Percentiles rank a stretch among this genome's conserved stretches.
These are phyloP conservation scores for Excoecaria cochinchinensis DNA, from an alignment of 345 rosid species.

Conservation along the genomic window DNA sequence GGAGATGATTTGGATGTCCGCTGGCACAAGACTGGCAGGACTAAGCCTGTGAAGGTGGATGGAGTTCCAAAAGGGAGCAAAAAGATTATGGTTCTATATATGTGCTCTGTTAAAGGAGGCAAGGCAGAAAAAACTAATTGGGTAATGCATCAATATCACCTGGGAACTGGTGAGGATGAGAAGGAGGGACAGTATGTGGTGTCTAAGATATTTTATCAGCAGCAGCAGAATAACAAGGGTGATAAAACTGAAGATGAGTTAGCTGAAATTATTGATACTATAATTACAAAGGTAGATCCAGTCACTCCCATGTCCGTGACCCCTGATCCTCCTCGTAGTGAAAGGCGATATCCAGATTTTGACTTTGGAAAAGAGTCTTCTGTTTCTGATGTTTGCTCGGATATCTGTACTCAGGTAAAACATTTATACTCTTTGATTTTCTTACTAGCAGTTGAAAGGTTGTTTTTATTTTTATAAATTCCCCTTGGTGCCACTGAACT, in stretches of 20 bases:
- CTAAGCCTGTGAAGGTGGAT: slow-evolving; percentile 73
- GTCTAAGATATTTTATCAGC: slow-evolving; percentile 84
- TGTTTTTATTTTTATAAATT: not conserved
- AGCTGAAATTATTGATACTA: slow-evolving; percentile 35
- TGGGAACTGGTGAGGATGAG: slow-evolving; percentile 90
- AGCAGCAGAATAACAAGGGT: slow-evolving; percentile 49
- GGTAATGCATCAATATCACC: slow-evolving; percentile 98
- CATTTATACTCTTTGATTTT: not conserved
- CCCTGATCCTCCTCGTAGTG: slow-evolving; percentile 60
- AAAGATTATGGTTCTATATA: slow-evolving; percentile 91
- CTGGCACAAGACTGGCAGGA: slow-evolving; percentile 96
- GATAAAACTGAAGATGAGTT: slow-evolving; percentile 58
- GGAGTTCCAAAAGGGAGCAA: slow-evolving; percentile 84
- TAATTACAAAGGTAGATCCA: slow-evolving; percentile 58
- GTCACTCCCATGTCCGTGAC: slow-evolving; percentile 67
- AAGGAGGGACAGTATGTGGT: slow-evolving; percentile 76
- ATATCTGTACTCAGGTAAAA: slow-evolving; percentile 49
- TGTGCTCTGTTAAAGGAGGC: slow-evolving; percentile 50
- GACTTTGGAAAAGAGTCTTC: slow-evolving; percentile 29
- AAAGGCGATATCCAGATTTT: slow-evolving; percentile 36
- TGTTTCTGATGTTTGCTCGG: slow-evolving; percentile 11
- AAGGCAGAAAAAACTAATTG: slow-evolving; percentile 84
- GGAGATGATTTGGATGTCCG: slow-evolving; percentile 80
- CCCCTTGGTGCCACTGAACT: not conserved
- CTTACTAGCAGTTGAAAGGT: not conserved